Evolutionary conservation across 495 filamentous ascomycete genomes (phyloP).

Genomic region (Bacidia gigantensis): DNA sequence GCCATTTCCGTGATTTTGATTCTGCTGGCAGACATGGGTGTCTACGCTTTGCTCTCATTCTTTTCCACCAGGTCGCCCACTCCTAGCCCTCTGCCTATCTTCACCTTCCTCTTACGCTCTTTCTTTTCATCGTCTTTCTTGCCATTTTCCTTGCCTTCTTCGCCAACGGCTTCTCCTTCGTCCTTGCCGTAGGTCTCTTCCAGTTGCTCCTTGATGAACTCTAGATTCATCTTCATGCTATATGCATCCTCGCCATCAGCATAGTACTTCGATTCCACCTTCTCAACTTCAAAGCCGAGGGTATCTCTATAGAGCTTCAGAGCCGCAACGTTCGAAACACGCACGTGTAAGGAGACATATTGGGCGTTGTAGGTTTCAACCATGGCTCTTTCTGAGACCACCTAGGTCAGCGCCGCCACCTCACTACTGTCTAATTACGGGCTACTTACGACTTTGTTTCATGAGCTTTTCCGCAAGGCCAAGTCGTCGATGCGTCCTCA

Average conservation of each 20-base stretch:
- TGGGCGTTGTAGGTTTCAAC: slow-evolving; percentile 79
- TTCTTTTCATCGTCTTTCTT: slow-evolving; percentile 20
- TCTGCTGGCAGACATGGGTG: background rate
- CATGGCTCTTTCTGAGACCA: slow-evolving; percentile 72
- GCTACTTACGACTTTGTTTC: slow-evolving; percentile 75
- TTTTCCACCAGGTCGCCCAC: slow-evolving; percentile 54
- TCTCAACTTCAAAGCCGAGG: slow-evolving; percentile 79
- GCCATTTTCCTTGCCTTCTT: slow-evolving; percentile 34
- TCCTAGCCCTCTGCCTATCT: slow-evolving; percentile 65
- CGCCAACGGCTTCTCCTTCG: slow-evolving; percentile 42
- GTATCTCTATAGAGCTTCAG: slow-evolving; percentile 87
- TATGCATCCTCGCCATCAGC: slow-evolving; percentile 96
- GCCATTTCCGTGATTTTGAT: too few relatives aligned
- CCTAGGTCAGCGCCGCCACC: background rate
- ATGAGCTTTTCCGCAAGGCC: slow-evolving; percentile 95
- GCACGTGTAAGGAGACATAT: slow-evolving; percentile 92
- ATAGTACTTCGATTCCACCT: slow-evolving; percentile 89
- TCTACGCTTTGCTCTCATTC: slow-evolving; percentile 14
- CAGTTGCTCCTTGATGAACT: slow-evolving; percentile 35
- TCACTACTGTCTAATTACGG: too few relatives aligned
- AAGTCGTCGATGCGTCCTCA: slow-evolving; percentile 83
- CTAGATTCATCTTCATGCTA: slow-evolving; percentile 78
- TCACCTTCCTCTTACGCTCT: slow-evolving; percentile 50
- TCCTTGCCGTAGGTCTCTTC: slow-evolving; percentile 31
- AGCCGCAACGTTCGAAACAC: slow-evolving; percentile 81